Evolutionary conservation across 192 early-diverging fungal species (phyloP).

Genomic region (Physocladia obscura): DNA sequence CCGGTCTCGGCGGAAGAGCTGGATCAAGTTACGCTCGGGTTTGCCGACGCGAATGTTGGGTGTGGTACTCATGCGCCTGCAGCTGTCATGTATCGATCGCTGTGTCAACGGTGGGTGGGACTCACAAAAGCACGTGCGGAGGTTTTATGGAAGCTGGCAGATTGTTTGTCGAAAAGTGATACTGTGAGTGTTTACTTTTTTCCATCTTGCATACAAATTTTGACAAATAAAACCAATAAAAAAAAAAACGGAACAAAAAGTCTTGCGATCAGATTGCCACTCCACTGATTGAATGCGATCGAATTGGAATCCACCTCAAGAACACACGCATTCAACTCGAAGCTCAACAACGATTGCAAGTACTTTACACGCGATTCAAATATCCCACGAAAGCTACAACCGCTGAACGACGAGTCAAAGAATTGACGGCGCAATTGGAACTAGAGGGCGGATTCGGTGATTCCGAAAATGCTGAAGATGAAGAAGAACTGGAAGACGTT

Average conservation of each 20-base stretch:
- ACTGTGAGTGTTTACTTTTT: background rate
- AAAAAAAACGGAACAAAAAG: background rate
- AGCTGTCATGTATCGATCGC: background rate
- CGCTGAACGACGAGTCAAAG: background rate
- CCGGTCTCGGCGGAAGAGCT: background rate
- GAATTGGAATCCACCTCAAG: conserved; percentile 15
- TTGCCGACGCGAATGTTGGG: conserved; percentile 1
- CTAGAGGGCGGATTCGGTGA: background rate
- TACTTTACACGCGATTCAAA: conserved; percentile 5
- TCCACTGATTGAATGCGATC: conserved; percentile 14
- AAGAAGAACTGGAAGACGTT: background rate
- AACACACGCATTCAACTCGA: background rate
- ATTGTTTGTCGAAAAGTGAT: background rate
- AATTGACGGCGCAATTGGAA: background rate
- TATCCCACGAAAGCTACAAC: background rate
- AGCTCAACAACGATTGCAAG: conserved; percentile 3
- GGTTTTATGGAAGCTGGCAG: conserved; percentile 8
- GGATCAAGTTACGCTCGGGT: background rate
- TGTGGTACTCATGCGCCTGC: background rate
- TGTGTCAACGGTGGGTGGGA: background rate
- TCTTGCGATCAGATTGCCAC: background rate
- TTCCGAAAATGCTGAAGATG: background rate
- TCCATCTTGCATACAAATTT: background rate
- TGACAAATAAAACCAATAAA: background rate
- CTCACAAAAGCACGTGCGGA: conserved; percentile 10